Evolutionary conservation across 257 asterid species (phyloP).

Genomic region (Ballota nigra): DNA sequence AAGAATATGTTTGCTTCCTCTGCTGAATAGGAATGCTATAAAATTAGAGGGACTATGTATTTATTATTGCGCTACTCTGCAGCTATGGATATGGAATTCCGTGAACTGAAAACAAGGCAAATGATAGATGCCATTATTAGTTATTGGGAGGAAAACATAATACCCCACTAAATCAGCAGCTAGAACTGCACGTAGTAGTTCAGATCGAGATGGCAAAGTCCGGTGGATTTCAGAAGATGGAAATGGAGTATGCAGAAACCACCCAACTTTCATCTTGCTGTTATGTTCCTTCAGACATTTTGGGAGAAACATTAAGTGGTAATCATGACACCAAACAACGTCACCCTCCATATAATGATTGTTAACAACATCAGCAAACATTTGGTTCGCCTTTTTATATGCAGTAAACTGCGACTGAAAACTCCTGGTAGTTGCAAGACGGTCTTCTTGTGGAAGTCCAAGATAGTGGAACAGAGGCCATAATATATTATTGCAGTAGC

Average conservation of each 20-base stretch:
- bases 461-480: slow-evolving; percentile 96
- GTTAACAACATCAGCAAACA: slow-evolving; percentile 93
- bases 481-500: slow-evolving; percentile 85
- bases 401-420: slow-evolving; percentile 91
- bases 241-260: slow-evolving; percentile 96
- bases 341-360: slow-evolving; percentile 82
- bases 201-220: slow-evolving; percentile 89
- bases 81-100: slow-evolving; percentile 4
- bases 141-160: slow-evolving; percentile 10
- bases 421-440: slow-evolving; percentile 88
- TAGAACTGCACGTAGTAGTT: slow-evolving; percentile 76
- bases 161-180: slow-evolving; percentile 96
- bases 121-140: background rate
- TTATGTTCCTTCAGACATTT: slow-evolving; percentile 71
- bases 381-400: slow-evolving; percentile 77
- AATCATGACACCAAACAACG: slow-evolving; percentile 96
- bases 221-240: slow-evolving; percentile 97
- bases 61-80: background rate
- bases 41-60: background rate
- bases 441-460: slow-evolving; percentile 97
- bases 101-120: background rate
- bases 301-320: slow-evolving; percentile 96
- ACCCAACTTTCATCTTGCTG: slow-evolving; percentile 85
- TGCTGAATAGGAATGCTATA: background rate
- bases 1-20: background rate